These are phyloP conservation scores for Drosera capensis DNA, from an alignment of 148 eudicot genomes.

Conservation along the genomic window DNA sequence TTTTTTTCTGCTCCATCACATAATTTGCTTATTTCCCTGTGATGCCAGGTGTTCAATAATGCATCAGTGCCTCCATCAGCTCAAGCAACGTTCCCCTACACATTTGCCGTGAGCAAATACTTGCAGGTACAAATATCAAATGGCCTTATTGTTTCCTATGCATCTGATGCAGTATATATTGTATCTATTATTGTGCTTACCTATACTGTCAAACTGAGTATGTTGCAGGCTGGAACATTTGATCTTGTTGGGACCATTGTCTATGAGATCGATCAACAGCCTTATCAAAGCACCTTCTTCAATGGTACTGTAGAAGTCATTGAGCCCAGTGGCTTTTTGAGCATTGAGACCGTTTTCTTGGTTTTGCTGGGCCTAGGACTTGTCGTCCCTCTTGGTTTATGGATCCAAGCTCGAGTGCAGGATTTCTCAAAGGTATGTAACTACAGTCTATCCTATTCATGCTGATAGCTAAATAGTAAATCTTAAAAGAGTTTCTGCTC, in stretches of 20 bases:
- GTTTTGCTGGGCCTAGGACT: slow-evolving; percentile 49
- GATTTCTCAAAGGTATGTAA: slow-evolving; percentile 48
- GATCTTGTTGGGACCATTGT: slow-evolving; percentile 76
- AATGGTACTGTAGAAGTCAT: slow-evolving; percentile 81
- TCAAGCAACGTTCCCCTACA: slow-evolving; percentile 79
- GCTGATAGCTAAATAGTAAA: too few relatives aligned
- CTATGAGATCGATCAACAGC: slow-evolving; percentile 70
- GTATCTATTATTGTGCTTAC: background rate
- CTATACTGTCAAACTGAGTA: slow-evolving; percentile 2
- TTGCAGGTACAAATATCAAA: slow-evolving; percentile 44
- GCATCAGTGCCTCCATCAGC: slow-evolving; percentile 81
- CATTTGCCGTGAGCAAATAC: slow-evolving; percentile 81
- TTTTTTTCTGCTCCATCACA: too few relatives aligned
- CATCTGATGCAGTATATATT: background rate
- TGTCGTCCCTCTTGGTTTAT: slow-evolving; percentile 50
- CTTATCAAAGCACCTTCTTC: too few relatives aligned
- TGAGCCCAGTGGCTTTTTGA: slow-evolving; percentile 61
- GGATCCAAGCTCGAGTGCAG: slow-evolving; percentile 57
- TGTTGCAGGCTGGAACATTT: slow-evolving; percentile 65
- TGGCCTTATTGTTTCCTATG: background rate
- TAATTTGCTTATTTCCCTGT: too few relatives aligned
- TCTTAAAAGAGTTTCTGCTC: too few relatives aligned
- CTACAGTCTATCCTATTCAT: background rate
- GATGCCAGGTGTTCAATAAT: slow-evolving; percentile 66
- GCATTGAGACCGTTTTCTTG: slow-evolving; percentile 81